Conservation (phyloP, 345 rosid species). For the Eucalyptus tenuipes region DNA sequence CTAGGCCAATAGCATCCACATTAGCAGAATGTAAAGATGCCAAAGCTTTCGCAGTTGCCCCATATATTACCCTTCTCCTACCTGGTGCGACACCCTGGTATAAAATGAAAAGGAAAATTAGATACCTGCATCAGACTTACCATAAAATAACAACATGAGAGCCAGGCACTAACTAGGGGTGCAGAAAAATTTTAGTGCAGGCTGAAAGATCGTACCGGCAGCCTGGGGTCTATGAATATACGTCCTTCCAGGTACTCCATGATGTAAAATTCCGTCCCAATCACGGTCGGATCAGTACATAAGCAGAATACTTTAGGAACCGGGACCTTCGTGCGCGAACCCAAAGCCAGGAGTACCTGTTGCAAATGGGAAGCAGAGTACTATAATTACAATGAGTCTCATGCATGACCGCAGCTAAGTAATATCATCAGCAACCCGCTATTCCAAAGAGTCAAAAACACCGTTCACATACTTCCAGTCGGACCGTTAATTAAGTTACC, state of each 20-base stretch:
- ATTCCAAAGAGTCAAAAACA: not conserved
- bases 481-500: not conserved
- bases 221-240: slow-evolving; percentile 57
- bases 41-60: slow-evolving; percentile 59
- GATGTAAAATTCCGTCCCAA: slow-evolving; percentile 88
- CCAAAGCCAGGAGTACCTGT: slow-evolving; percentile 77
- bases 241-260: slow-evolving; percentile 97
- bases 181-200: not conserved
- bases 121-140: not conserved
- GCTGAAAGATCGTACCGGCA: slow-evolving; percentile 30
- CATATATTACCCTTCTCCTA: slow-evolving; percentile 54
- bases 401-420: not conserved
- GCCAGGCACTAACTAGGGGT: not conserved
- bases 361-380: not conserved
- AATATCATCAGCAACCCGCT: not conserved
- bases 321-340: slow-evolving; percentile 67
- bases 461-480: not conserved
- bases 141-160: not conserved
- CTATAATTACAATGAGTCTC: not conserved
- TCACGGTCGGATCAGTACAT: slow-evolving; percentile 52
- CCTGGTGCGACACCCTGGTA: slow-evolving; percentile 50
- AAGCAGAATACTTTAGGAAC: slow-evolving; percentile 81
- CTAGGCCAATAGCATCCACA: slow-evolving; percentile 74
- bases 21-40: slow-evolving; percentile 74
- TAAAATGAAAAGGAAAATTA: not conserved